Conservation (phyloP, 2,329 filamentous ascomycete genomes). For the Diaporthe vaccinii region DNA sequence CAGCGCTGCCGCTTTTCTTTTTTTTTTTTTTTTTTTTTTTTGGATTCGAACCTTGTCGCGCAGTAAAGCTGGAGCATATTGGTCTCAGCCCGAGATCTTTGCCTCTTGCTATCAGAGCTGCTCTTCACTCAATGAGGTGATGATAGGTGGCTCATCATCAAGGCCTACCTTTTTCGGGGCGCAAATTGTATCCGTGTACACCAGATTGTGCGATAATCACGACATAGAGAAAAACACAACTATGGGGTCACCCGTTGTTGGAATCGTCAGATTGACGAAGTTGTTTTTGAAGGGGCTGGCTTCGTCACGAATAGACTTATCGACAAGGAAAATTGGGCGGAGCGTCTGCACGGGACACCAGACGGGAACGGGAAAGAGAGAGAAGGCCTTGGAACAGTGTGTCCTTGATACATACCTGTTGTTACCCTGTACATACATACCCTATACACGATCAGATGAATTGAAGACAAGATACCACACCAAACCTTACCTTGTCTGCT, state of each 20-base stretch:
- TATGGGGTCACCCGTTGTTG: neutral
- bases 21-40: slow-evolving; percentile 32
- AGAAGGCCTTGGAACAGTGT: slow-evolving; percentile 23
- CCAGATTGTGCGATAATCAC: slow-evolving; percentile 27
- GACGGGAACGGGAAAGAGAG: slow-evolving; percentile 5
- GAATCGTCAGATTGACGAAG: slow-evolving; percentile 7
- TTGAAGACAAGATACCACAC: slow-evolving; percentile 35
- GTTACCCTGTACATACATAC: slow-evolving; percentile 38
- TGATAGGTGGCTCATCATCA: neutral
- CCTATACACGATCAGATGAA: slow-evolving; percentile 36
- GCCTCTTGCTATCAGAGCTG: slow-evolving; percentile 1
- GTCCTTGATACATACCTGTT: slow-evolving; percentile 31
- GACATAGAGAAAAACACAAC: slow-evolving; percentile 25
- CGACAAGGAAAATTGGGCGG: slow-evolving; percentile 7
- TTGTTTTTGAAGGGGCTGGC: neutral
- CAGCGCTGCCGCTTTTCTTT: slow-evolving; percentile 16
- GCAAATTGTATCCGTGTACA: slow-evolving; percentile 30
- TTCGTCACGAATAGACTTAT: slow-evolving; percentile 25
- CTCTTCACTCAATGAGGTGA: neutral
- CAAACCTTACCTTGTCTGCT: too few relatives aligned
- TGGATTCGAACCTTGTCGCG: slow-evolving; percentile 17
- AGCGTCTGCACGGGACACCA: slow-evolving; percentile 20
- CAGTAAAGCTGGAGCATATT: slow-evolving; percentile 12
- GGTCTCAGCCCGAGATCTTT: slow-evolving; percentile 2
- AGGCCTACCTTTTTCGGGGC: neutral